Base-by-base conservation (phyloP, 352 stramenopile genomes). In the Globisporangium carolinianum region DNA sequence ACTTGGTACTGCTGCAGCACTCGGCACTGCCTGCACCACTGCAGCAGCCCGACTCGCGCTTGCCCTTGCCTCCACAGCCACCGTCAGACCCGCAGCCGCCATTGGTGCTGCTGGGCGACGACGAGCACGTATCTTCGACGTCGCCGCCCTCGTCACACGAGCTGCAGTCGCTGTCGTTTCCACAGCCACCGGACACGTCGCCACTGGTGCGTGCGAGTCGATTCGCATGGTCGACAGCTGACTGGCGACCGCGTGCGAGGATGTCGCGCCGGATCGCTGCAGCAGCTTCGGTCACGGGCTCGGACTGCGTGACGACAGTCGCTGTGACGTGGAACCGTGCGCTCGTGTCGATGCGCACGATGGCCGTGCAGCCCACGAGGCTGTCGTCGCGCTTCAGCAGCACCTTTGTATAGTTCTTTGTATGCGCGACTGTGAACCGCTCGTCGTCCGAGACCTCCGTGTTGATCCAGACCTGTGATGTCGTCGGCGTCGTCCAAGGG, bases 371-470 rank as follows among this genome's bases (percentile, higher is more conserved):
- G 8, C 86, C 86, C 37, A 88, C 80, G 36, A 95, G 75, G 52
- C 67, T 66, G 47, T 92, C 84, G 60, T 94, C 78, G 10, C 79
- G 74, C 37, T 66, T 61, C 24, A 97, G 61, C 17, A 97, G 66
- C 24, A 98, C 88, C 63, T 98, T 97, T n/a, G 88, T 90, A 63
- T 97, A 97, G 61, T 87, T 87, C 63, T 96, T 96, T 0, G 88
- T 96, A 67, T 98, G 91, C 18, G 73, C 86, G 15, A 98, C 87
- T 17, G 73, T 91, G 64, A 73, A 81, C 58, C 75, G 72, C 43
- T 82, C 73, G 57, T 94, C 85, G 35, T 94, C 76, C 6, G 78
- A 89, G 45, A 87, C 61, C 60, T 97, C 90, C 18, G 81, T 91
- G 66, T 91, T 92, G 47, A 94, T 72, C 79, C 81, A 95, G 32